Conservation (phyloP, 2,329 filamentous ascomycete genomes). For the Pseudocercospora fijiensis region DNA sequence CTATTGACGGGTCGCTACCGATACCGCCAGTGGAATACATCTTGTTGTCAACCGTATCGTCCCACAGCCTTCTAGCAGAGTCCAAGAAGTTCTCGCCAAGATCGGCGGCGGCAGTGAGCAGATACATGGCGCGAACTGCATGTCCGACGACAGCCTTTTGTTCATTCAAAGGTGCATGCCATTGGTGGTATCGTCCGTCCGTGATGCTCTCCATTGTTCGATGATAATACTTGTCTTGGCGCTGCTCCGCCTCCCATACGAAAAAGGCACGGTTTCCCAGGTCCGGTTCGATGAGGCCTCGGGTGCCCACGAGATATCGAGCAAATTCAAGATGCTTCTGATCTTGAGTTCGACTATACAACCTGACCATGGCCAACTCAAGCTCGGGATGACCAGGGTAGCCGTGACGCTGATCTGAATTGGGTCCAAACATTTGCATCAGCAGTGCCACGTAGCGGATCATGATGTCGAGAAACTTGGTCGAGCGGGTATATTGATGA, state of each 20-base stretch:
- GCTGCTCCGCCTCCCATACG: conserved; percentile 10
- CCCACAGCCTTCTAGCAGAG: conserved; percentile 5
- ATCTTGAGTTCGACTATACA: conserved; percentile 6
- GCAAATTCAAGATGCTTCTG: conserved; percentile 6
- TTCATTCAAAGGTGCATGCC: conserved; percentile 7
- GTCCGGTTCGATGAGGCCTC: conserved; percentile 9
- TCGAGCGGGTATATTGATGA: conserved; percentile 4
- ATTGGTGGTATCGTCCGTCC: conserved; percentile 5
- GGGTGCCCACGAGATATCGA: conserved; percentile 3
- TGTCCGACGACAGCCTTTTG: conserved; percentile 6
- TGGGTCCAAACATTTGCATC: neutral
- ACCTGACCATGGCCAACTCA: conserved; percentile 6
- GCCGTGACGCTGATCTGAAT: neutral
- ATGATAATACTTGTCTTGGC: conserved; percentile 3
- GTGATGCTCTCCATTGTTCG: conserved; percentile 5
- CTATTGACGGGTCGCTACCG: neutral
- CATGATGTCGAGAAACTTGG: conserved; percentile 7
- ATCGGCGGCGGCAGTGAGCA: conserved; percentile 10
- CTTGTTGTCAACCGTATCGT: conserved; percentile 8
- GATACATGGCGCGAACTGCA: conserved; percentile 12
- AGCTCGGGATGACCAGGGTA: conserved; percentile 12
- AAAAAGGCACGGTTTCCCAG: conserved; percentile 7
- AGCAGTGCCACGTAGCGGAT: conserved; percentile 4
- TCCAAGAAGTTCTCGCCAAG: conserved; percentile 5
- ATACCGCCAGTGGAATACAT: conserved; percentile 11